These are phyloP conservation scores for Sisymbrium irio DNA, from an alignment of 345 rosid species.

Conservation along the genomic window DNA sequence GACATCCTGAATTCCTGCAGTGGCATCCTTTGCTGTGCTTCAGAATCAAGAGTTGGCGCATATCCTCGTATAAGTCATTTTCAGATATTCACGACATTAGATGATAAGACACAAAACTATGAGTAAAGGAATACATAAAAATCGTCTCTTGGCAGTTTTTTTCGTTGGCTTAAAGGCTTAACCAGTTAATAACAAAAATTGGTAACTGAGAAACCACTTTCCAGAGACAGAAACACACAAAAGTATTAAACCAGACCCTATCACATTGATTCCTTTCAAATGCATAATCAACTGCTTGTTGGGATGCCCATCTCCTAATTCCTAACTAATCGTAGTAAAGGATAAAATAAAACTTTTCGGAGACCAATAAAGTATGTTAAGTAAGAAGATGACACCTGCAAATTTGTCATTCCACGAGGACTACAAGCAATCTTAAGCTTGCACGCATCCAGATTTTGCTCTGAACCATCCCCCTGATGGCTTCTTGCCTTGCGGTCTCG, in stretches of 20 bases:
- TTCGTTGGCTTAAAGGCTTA: background rate
- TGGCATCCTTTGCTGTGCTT: no score
- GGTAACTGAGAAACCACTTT: background rate
- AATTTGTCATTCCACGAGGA: constrained; percentile 48
- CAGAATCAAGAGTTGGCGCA: no score
- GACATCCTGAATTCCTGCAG: no score
- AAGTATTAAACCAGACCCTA: background rate
- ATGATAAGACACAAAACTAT: no score
- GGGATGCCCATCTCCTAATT: background rate
- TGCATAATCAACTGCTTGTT: background rate
- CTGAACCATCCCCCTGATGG: constrained; percentile 51
- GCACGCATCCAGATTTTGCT: constrained; percentile 73
- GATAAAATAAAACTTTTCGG: background rate
- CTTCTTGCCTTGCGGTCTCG: constrained; percentile 57
- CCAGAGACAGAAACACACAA: background rate
- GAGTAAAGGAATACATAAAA: no score
- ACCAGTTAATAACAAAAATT: background rate
- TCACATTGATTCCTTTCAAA: background rate
- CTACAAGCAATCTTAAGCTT: constrained; percentile 67
- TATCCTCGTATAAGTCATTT: no score
- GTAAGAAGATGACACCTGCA: constrained; percentile 41
- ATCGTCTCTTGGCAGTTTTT: background rate
- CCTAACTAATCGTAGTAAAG: background rate
- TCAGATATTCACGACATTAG: no score
- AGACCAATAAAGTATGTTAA: background rate